Conservation (phyloP, 495 filamentous ascomycete species). For the Daldinia grandis region DNA sequence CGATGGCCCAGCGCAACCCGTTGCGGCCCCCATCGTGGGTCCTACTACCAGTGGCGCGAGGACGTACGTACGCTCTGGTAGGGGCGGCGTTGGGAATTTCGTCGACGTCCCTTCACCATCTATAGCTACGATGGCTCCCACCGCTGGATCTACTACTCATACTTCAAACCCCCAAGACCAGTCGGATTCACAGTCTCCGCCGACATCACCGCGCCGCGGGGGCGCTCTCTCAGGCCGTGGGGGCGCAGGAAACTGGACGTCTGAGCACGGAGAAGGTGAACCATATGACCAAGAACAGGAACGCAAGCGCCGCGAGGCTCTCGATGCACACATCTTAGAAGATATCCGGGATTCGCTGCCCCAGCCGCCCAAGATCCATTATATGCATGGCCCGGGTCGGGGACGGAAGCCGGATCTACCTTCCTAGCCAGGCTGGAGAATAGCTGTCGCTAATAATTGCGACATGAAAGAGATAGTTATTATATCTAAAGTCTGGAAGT, state of each 20-base stretch:
- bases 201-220: background rate
- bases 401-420: slow-evolving; percentile 31
- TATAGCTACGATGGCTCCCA: background rate
- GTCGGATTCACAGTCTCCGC: background rate
- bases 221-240: slow-evolving; percentile 57
- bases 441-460: background rate
- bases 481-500: background rate
- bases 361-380: slow-evolving; percentile 42
- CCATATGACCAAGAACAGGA: slow-evolving; percentile 41
- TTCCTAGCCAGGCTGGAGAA: background rate
- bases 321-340: slow-evolving; percentile 40
- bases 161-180: background rate
- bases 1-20: slow-evolving; percentile 13
- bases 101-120: slow-evolving; percentile 43
- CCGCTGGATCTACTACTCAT: slow-evolving; percentile 27
- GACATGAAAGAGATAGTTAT: background rate
- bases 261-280: slow-evolving; percentile 49
- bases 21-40: slow-evolving; percentile 12
- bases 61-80: slow-evolving; percentile 62
- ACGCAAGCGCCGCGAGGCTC: slow-evolving; percentile 36
- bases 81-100: slow-evolving; percentile 71
- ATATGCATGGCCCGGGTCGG: slow-evolving; percentile 41
- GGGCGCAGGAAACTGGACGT: slow-evolving; percentile 66
- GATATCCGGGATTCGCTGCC: slow-evolving; percentile 43
- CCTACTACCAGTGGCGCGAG: slow-evolving; percentile 13